A percentile compares a stretch with the other conserved stretches of the same genome.
Conservation (phyloP, 345 rosid species). For the Syzygium aromaticum region DNA sequence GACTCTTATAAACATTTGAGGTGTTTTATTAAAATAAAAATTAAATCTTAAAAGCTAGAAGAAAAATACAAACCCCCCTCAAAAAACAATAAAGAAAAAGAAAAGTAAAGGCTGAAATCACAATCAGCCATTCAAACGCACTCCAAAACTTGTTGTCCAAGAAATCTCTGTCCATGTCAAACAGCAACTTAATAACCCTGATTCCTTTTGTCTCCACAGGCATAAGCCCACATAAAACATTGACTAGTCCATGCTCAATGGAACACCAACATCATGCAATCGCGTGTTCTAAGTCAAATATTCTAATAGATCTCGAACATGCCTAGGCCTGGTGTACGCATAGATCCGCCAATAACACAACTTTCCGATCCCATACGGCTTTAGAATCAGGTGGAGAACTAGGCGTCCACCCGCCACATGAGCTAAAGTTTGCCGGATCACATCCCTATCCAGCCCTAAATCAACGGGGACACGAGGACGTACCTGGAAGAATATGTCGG, state of each 20-base stretch:
- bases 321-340: background rate
- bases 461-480: background rate
- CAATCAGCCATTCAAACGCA: background rate
- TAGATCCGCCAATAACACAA: background rate
- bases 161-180: background rate
- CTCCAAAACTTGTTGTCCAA: background rate
- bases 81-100: background rate
- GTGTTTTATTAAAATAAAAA: background rate
- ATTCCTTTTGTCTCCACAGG: background rate
- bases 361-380: background rate
- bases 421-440: background rate
- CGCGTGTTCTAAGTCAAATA: background rate
- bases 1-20: background rate
- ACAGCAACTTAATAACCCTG: background rate
- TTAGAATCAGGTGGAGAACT: background rate
- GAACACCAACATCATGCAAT: background rate
- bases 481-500: slow-evolving; percentile 76
- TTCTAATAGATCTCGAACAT: background rate
- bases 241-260: background rate
- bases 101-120: background rate
- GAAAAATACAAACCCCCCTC: background rate
- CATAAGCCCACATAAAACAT: background rate
- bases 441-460: no score
- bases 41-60: background rate
- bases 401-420: background rate